Evolutionary conservation across 2,329 filamentous ascomycete species (phyloP), one percentile per base, ranked within the genome.

Genomic region (Sclerotinia subarctica): DNA sequence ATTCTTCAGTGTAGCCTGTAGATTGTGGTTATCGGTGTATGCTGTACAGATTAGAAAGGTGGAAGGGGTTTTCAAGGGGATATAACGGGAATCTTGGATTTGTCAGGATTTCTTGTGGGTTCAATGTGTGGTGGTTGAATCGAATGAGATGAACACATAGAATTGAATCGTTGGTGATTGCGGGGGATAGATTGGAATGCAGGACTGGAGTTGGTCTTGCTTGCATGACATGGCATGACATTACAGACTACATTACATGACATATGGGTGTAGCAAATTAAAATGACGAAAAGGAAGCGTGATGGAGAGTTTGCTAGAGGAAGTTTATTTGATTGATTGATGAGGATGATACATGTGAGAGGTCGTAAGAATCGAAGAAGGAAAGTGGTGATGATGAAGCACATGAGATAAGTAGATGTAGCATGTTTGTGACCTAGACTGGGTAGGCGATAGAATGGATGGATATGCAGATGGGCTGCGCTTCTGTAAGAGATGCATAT

Each of bases 161-260:
- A 17, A 17, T 38, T 17, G 29, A 38, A 62, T 62, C 32, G 59
- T 51, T 62, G 59, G 59, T 51, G 46, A 38, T 51, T 62, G 46
- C 46, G 59, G 59, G 56, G 59, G 59, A 62, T 51, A 21, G 21
- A 35, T 51, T 17, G 15, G 35, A 47, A 49, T 38, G 46, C 46
- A 51, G 46, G 46, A 62, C 46, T 62, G 59, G 46, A 62, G 58
- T 62, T 60, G 58, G 58, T 62, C 26, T 49, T 62, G 59, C 59
- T 62, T 62, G 59, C 58, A 60, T 60, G 19, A 26, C 57, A 60
- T 60, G 26, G 5, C 58, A 62, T 60, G 19, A 3, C 58, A 57
- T 57, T 32, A 24, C 54, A 60, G 49, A 15, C 13, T 42, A 42
- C 29, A 62, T 62, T 19, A 21, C 21, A 24, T 35, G n/a, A n/a